A percentile compares a stretch with the other conserved stretches of the same genome.
Conservation (phyloP, 352 stramenopile genomes). For the Phytopythium litorale region DNA sequence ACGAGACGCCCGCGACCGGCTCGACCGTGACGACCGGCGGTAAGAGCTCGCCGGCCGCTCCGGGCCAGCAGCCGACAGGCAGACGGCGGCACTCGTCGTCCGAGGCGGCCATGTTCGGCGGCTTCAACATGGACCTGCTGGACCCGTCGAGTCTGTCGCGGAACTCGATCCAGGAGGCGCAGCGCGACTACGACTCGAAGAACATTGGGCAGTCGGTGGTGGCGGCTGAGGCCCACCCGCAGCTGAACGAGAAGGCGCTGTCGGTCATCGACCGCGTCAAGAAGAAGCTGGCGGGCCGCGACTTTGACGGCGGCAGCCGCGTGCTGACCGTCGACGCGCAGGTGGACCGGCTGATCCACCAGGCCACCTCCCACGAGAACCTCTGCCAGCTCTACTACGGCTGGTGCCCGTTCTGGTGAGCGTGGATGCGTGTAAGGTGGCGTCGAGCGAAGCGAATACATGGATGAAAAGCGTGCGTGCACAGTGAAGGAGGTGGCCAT, state of each 20-base stretch:
- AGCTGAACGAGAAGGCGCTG: slow-evolving; percentile 90
- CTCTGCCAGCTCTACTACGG: slow-evolving; percentile 99
- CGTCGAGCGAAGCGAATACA: background rate
- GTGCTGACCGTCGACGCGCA: slow-evolving; percentile 88
- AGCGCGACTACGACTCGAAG: slow-evolving; percentile 51
- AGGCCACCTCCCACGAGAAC: slow-evolving; percentile 99
- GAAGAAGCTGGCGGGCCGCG: slow-evolving; percentile 98
- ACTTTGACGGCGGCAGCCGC: slow-evolving; percentile 92
- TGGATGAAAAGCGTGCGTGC: too few species aligned
- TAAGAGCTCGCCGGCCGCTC: slow-evolving; percentile 56
- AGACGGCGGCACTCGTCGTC: slow-evolving; percentile 58
- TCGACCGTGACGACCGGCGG: slow-evolving; percentile 37
- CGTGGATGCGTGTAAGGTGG: background rate
- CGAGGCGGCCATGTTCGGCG: slow-evolving; percentile 54
- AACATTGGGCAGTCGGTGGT: slow-evolving; percentile 55
- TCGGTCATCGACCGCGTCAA: slow-evolving; percentile 98
- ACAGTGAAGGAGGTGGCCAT: too few species aligned
- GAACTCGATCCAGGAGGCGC: slow-evolving; percentile 61
- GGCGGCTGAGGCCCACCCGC: slow-evolving; percentile 49
- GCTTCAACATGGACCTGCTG: slow-evolving; percentile 58
- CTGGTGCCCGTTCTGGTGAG: slow-evolving; percentile 94
- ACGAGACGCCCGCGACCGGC: slow-evolving; percentile 16
- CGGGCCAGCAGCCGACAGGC: slow-evolving; percentile 27
- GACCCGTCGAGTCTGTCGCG: slow-evolving; percentile 45
- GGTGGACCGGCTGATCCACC: slow-evolving; percentile 97